Evolutionary conservation across 306 rosid species (phyloP), one percentile per base, ranked within the genome.

Genomic region (Cicer bijugum): DNA sequence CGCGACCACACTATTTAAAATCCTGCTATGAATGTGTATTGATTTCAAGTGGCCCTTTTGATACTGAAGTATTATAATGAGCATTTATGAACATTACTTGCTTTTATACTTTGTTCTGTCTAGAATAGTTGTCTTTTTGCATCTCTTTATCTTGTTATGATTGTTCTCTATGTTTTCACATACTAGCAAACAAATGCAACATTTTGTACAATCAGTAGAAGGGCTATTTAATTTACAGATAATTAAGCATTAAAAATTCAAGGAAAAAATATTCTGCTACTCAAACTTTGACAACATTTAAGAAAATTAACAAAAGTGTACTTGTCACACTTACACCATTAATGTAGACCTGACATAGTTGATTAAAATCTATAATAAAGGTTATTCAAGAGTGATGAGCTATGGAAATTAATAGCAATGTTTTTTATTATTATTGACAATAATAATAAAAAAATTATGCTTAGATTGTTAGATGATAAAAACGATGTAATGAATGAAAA

Each of bases 31-130:
- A 64, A 28, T 78, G 69, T 75, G 23, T 37, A 9, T 44, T 58
- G 37, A 71, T 71, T 74, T 75, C 10, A 76, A 17, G 35, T 40
- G 16, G 55, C 28, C 66, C 57, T 75, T 55, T 69, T 48, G 48
- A 55, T 47, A 42, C 17, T 52, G 14, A 71, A 69, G 12, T 12
- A 53, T 53, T 42, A 28, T 45, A 42, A 57, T 53, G 64, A 81
- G 57, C 35, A 71, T 71, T 20, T 78, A 71, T 75, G 59, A 69
- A 45, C 53, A 77, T 60, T 33, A 33, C 20, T 28, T 50, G 33
- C 17, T 53, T 61, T 58, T 23, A 10, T 61, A 53, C 53, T 9
- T 62, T 75, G 28, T 17, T 50, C 4, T 51, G 33, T 59, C 43
- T 50, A 3, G 23, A 2, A n/a, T 12, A 15, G 48, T 14, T 59